phyloP scores from a whole-genome alignment of 176 grass and related monocot species.

The Raddia distichophylla region DNA sequence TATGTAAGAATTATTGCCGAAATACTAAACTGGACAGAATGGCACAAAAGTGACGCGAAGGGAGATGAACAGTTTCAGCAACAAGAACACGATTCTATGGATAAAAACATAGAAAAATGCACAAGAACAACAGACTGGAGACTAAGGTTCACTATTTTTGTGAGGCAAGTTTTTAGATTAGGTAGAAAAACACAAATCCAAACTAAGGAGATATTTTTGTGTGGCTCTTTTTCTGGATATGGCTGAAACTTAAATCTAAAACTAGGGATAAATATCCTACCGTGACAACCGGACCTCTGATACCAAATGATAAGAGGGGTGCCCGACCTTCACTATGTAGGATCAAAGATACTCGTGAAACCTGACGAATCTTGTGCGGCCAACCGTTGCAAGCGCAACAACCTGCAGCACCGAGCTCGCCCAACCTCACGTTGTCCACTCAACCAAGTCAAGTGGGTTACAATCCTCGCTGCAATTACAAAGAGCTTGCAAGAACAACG shows the following conservation, averaged over 20 bases:
- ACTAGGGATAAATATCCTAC: background rate
- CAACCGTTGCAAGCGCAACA: too few species aligned
- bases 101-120: background rate
- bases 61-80: background rate
- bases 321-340: too few species aligned
- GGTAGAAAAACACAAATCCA: too few species aligned
- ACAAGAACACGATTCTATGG: too few species aligned
- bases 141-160: background rate
- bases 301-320: background rate
- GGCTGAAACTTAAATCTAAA: background rate
- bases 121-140: background rate
- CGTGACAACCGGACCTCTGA: background rate
- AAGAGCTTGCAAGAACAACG: too few species aligned
- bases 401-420: too few species aligned
- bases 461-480: too few species aligned
- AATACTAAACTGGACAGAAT: background rate
- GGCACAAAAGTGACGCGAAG: background rate
- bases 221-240: background rate
- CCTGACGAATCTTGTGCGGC: too few species aligned
- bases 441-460: too few species aligned
- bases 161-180: too few species aligned
- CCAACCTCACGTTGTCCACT: too few species aligned
- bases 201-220: background rate
- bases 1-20: background rate
- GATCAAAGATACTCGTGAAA: too few species aligned